These are phyloP conservation scores for Fusarium torulosum DNA, from an alignment of 2,329 filamentous ascomycete genomes.

Conservation along the genomic window DNA sequence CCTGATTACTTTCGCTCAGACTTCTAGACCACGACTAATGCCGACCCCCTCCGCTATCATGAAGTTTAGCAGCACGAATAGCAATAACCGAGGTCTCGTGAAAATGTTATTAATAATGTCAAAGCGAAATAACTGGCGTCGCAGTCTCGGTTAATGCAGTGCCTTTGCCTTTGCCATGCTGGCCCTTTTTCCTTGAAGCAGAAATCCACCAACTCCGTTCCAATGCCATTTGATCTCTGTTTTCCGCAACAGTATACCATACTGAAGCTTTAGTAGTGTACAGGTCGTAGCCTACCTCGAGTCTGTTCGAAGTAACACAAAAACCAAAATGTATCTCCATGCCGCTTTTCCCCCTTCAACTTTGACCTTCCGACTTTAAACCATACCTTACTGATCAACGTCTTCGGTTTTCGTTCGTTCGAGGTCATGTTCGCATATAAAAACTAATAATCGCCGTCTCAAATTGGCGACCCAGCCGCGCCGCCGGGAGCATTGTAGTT, in stretches of 20 bases:
- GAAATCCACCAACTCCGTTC: conserved; percentile 32
- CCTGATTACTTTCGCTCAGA: not conserved
- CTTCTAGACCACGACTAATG: not conserved
- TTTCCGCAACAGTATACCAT: not conserved
- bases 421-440: not conserved
- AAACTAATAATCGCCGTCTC: not conserved
- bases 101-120: conserved; percentile 24
- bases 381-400: not conserved
- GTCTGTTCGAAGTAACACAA: conserved; percentile 18
- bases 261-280: conserved; percentile 3
- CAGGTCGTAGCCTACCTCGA: not conserved
- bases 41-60: conserved; percentile 13
- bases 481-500: conserved; percentile 61
- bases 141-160: conserved; percentile 20
- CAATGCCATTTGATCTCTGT: conserved; percentile 28
- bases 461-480: conserved; percentile 53
- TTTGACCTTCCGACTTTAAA: not conserved
- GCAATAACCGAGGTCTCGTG: not conserved
- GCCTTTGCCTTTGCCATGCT: conserved; percentile 9
- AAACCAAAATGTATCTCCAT: conserved; percentile 3
- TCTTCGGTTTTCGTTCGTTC: conserved; percentile 8
- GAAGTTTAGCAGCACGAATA: conserved; percentile 4
- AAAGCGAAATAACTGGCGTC: conserved; percentile 8
- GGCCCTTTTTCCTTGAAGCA: conserved; percentile 34
- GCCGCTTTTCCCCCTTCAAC: not conserved